Evolutionary conservation across 257 asterid species (phyloP), one percentile per base, ranked within the genome.

Genomic region (Ligustrum vulgare): DNA sequence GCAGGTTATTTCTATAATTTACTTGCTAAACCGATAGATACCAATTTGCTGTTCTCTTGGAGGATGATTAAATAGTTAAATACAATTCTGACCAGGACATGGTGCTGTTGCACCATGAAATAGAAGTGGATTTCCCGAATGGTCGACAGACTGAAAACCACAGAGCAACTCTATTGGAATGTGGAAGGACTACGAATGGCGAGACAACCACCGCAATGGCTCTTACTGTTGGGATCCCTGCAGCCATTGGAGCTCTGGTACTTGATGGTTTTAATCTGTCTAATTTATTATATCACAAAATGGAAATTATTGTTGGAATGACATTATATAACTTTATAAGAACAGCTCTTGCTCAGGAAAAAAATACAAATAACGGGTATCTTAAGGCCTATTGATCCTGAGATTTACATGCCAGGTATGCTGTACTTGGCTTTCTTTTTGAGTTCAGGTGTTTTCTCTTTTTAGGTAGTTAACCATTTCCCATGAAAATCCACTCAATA

Each of bases 241-340:
- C 88, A 31, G 98, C 98, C 84, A 92, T 88, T 75, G 98, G 96
- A 76, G 98, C 98, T 70, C 83, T 94, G 92, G 98, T 93, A 89
- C 75, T 73, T 66, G n/a, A 77, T 77, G 25, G 28, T 77, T 69
- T 72, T 54, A 35, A 45, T 34, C 23, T 65, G 28, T 49, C 22
- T n/a, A 64, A 32, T 43, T 3, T 6, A 43, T 18, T 18, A 6
- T 23, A 39, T 51, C 33, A n/a, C 25, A 37, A 33, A 36, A 76
- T 20, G 34, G 15, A 20, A 47, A 15, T 33, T 70, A 20, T 33
- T 71, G 9, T 25, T 9, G 66, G 7, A 25, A 51, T 41, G 36
- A 70, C 64, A 32, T 66, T 28, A n/a, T n/a, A 31, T 45, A 28
- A 12, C 51, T 39, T 32, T 62, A 0, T 37, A 16, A 12, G 13